Conservation (phyloP, 116 monocot genomes). For the Dioscorea cayenensis region DNA sequence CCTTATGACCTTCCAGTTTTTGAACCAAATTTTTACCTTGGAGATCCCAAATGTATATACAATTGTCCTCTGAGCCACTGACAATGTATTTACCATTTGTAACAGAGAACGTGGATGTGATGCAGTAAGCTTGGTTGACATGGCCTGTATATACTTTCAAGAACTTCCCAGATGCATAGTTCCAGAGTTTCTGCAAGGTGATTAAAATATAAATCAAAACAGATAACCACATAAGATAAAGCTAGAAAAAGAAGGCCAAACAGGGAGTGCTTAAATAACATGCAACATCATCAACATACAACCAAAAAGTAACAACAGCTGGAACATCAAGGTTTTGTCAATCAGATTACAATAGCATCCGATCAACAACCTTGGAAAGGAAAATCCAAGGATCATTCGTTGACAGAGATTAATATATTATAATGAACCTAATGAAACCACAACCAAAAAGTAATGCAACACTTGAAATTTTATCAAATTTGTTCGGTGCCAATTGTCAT, state of each 20-base stretch:
- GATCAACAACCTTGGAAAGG: too few relatives aligned
- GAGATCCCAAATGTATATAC: slow-evolving; percentile 80
- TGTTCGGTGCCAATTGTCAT: neutral
- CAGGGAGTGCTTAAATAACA: neutral
- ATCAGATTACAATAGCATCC: too few relatives aligned
- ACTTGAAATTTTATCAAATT: neutral
- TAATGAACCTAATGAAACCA: too few relatives aligned
- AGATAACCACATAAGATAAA: slow-evolving; percentile 1
- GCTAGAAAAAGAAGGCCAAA: neutral
- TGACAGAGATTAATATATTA: too few relatives aligned
- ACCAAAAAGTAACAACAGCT: too few relatives aligned
- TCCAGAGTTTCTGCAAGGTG: slow-evolving; percentile 67
- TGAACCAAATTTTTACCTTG: slow-evolving; percentile 81
- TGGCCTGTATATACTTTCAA: slow-evolving; percentile 77
- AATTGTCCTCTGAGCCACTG: slow-evolving; percentile 78
- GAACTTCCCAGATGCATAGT: slow-evolving; percentile 53
- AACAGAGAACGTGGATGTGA: slow-evolving; percentile 75
- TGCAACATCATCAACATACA: too few relatives aligned
- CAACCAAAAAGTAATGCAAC: too few relatives aligned
- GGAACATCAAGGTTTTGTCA: too few relatives aligned
- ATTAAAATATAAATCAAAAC: slow-evolving; percentile 1
- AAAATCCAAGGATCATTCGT: too few relatives aligned
- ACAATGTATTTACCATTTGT: slow-evolving; percentile 85
- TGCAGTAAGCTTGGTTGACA: slow-evolving; percentile 64
- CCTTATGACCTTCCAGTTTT: slow-evolving; percentile 76